Percentiles rank a stretch among this genome's conserved stretches.
These are phyloP conservation scores for Tuctoria greenei DNA, from an alignment of 176 grass and related monocot genomes.

Conservation along the genomic window DNA sequence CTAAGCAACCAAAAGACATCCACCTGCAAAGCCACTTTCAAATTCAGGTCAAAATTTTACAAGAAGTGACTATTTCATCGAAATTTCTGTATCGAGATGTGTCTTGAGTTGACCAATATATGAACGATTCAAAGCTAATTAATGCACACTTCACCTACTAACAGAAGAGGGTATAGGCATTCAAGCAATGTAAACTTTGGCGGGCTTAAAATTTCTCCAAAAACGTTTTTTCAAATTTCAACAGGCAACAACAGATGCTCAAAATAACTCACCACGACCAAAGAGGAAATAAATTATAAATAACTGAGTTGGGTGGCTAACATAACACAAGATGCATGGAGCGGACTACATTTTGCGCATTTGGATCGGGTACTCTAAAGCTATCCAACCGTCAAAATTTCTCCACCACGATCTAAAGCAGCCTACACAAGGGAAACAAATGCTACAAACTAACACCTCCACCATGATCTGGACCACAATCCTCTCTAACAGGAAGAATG, in stretches of 20 bases:
- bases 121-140: not conserved
- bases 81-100: not conserved
- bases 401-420: not conserved
- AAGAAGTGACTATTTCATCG: not conserved
- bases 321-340: too few relatives aligned
- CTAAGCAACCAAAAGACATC: constrained; percentile 16
- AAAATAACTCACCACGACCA: not conserved
- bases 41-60: constrained; percentile 29
- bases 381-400: not conserved
- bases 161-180: not conserved
- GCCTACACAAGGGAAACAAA: not conserved
- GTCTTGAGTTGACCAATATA: not conserved
- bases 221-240: not conserved
- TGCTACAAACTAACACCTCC: not conserved
- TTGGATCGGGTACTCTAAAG: not conserved
- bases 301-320: too few relatives aligned
- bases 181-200: not conserved
- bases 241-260: not conserved
- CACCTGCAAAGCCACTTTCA: constrained; percentile 31
- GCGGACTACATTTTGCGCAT: not conserved
- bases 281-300: too few relatives aligned
- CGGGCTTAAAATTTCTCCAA: not conserved
- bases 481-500: not conserved
- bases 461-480: not conserved
- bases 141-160: constrained; percentile 4